Evolutionary conservation across 495 filamentous ascomycete species (phyloP).

Genomic region (Aspergillus bertholletiae): DNA sequence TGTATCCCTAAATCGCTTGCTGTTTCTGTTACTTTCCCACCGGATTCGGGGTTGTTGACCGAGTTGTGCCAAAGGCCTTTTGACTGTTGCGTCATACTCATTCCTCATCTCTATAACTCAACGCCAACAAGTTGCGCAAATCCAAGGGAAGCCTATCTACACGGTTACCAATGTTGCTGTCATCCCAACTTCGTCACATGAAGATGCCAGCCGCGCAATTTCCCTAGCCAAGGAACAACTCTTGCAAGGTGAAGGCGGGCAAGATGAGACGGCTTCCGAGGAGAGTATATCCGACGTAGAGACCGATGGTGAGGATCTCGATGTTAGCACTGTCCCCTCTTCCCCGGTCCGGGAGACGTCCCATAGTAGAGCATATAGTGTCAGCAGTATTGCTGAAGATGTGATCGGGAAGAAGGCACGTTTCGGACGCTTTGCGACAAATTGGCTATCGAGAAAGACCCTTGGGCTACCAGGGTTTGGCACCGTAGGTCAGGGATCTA

Average conservation of each 20-base stretch:
- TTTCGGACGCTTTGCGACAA: constrained; percentile 83
- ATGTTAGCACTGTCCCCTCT: constrained; percentile 29
- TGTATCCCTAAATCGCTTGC: neutral
- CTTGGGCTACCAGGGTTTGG: constrained; percentile 54
- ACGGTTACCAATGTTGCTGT: constrained; percentile 81
- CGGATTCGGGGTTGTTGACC: neutral
- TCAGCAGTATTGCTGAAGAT: constrained; percentile 71
- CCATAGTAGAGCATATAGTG: constrained; percentile 27
- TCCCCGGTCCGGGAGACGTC: constrained; percentile 24
- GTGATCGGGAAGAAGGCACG: constrained; percentile 72
- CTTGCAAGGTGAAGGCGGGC: constrained; percentile 21
- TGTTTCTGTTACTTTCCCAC: neutral
- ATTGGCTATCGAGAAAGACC: constrained; percentile 82
- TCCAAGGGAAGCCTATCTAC: constrained; percentile 78
- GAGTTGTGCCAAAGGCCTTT: constrained; percentile 50
- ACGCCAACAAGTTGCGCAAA: constrained; percentile 82
- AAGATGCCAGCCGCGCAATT: constrained; percentile 70
- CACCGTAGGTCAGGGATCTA: constrained; percentile 21
- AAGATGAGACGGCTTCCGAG: constrained; percentile 31
- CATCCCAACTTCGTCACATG: constrained; percentile 75
- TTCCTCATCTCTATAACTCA: constrained; percentile 82
- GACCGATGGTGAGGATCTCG: constrained; percentile 31
- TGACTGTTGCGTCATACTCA: constrained; percentile 67
- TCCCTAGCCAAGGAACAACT: constrained; percentile 53
- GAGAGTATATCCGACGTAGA: constrained; percentile 31